Evolutionary conservation across 208 protist species (phyloP), one percentile per base, ranked within the genome.

Genomic region (Trypanosoma rangeli): DNA sequence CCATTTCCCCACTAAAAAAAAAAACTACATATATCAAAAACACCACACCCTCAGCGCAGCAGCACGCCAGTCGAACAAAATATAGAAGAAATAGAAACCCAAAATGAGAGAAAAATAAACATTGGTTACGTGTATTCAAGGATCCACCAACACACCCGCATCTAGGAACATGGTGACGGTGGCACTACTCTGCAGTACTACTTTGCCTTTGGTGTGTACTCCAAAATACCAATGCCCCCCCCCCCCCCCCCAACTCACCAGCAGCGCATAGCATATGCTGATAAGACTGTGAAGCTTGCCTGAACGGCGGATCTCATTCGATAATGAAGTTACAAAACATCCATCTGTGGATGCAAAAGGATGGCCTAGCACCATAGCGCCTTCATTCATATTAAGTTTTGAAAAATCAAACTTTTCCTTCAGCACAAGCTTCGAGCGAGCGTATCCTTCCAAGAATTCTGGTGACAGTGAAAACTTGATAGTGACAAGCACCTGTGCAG

Each of bases 251-350:
- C 33, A 37, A 7, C 33, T n/a, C n/a, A n/a, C n/a, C n/a, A 72
- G 92, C 92, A 53, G 92, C 92, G n/a, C n/a, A n/a, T n/a, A n/a
- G 74, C 92, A 97, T 74, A 97, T 92, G 53, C 90, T 95, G 20
- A 95, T 72, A 15, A 97, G 72, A 35, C 85, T 87, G 64, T 92
- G 78, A 33, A 71, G 75, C 75, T 95, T 94, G 49, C 86, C 86
- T 35, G 70, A 77, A 50, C 89, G 78, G n/a, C 91, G 80, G 29
- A 96, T 80, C 66, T 95, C 85, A 59, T 92, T 94, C 13, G 87
- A 75, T 20, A 90, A 67, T 12, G 84, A 85, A 0, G 83, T 94
- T 56, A 93, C 86, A 55, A 94, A 79, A 7, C 92, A 77, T 15
- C 92, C 92, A 57, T 89, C 92, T 18, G 92, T 97, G 5, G 89